phyloP scores from a whole-genome alignment of 2,329 filamentous ascomycete species.

The Aureobasidium sp. region DNA sequence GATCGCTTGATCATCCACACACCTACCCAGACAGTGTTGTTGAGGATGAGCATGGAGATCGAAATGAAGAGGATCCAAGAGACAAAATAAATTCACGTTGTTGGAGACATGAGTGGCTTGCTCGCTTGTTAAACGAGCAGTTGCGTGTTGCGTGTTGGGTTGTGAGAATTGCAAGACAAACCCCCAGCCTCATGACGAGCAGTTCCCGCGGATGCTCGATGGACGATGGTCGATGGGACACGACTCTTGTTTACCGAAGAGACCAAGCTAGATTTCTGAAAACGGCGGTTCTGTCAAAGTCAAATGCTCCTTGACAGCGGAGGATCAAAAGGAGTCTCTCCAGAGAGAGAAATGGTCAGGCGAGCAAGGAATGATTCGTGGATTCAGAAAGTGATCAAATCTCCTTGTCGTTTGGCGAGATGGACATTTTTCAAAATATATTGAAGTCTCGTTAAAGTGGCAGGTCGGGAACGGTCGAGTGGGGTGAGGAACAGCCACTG shows the following conservation, averaged over 20 bases:
- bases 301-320: neutral
- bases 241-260: neutral
- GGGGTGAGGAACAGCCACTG: neutral
- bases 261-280: neutral
- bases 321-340: neutral
- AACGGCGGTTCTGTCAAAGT: neutral
- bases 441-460: neutral
- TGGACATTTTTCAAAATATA: neutral
- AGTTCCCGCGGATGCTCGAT: neutral
- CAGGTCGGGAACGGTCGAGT: neutral
- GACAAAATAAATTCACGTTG: neutral
- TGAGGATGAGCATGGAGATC: neutral
- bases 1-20: neutral
- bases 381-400: neutral
- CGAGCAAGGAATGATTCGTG: neutral
- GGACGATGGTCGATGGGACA: neutral
- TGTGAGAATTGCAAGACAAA: neutral
- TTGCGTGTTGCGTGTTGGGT: neutral
- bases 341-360: neutral
- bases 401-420: neutral
- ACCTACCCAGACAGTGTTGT: neutral
- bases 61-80: neutral
- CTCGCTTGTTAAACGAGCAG: neutral
- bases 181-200: conserved; percentile 3
- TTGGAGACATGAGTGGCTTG: neutral